A percentile compares a stretch with the other conserved stretches of the same genome.
Evolutionary conservation across 2,329 filamentous ascomycete genomes (phyloP).

Genomic region (Trichophyton schoenleinii): DNA sequence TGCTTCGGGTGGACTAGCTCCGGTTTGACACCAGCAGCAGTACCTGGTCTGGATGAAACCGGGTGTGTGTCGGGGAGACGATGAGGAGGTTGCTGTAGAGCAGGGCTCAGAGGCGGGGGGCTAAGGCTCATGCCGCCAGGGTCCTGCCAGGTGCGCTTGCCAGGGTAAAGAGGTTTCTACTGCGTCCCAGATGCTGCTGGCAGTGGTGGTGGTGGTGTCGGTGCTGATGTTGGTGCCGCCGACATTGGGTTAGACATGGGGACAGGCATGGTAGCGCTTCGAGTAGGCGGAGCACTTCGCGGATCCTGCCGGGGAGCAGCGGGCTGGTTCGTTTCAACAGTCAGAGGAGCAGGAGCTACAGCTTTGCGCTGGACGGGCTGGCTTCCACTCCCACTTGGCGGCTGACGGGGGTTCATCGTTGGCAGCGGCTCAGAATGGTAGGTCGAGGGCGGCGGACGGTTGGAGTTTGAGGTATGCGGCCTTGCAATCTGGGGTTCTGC

Average conservation of each 20-base stretch:
- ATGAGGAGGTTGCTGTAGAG: not conserved
- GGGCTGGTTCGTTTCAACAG: constrained; percentile 1
- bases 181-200: too few species aligned
- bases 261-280: constrained; percentile 29
- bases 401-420: not conserved
- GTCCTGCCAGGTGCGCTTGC: constrained; percentile 25
- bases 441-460: constrained; percentile 22
- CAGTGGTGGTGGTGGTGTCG: too few species aligned
- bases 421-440: constrained; percentile 13
- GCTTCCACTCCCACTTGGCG: not conserved
- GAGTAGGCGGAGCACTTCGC: constrained; percentile 15
- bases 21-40: constrained; percentile 18
- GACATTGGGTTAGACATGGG: constrained; percentile 9
- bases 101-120: constrained; percentile 10
- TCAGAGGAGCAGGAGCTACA: not conserved
- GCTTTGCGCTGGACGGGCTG: not conserved
- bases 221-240: too few species aligned
- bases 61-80: constrained; percentile 1
- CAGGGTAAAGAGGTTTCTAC: constrained; percentile 22
- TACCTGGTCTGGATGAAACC: constrained; percentile 18
- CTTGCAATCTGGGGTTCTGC: constrained; percentile 17
- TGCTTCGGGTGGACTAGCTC: constrained; percentile 8
- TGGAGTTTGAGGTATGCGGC: constrained; percentile 30
- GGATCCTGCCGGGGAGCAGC: constrained; percentile 10
- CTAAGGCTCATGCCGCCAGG: constrained; percentile 7